phyloP scores from a whole-genome alignment of 148 eudicot genomes.

The Hydrangea macrophylla region DNA sequence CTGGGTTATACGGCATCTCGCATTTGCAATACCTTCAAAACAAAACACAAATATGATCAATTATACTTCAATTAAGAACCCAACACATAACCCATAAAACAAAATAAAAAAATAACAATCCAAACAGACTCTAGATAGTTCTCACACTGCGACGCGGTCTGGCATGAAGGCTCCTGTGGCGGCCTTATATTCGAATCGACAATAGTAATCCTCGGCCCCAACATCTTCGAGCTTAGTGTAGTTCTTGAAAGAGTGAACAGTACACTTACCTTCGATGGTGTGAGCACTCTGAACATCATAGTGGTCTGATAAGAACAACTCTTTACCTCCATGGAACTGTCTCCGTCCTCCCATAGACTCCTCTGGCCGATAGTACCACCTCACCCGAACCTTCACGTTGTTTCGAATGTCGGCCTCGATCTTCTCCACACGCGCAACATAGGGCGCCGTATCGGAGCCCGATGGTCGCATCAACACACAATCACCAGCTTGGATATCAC shows the following conservation, averaged over 20 bases:
- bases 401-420: constrained; percentile 30
- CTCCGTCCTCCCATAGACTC: constrained; percentile 55
- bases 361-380: constrained; percentile 66
- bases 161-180: constrained; percentile 53
- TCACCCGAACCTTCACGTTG: constrained; percentile 38
- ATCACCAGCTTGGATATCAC: constrained; percentile 26
- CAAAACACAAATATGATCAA: neutral
- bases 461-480: constrained; percentile 29
- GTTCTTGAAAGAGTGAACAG: constrained; percentile 49
- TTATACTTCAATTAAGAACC: constrained; percentile 8
- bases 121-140: too few relatives aligned
- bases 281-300: constrained; percentile 57
- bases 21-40: constrained; percentile 42
- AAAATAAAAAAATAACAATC: too few relatives aligned
- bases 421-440: constrained; percentile 36
- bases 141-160: constrained; percentile 68
- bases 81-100: neutral
- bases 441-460: constrained; percentile 23
- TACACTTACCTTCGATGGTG: constrained; percentile 59
- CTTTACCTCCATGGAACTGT: constrained; percentile 58
- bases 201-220: constrained; percentile 52
- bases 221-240: constrained; percentile 62
- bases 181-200: constrained; percentile 59
- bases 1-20: constrained; percentile 44
- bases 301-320: constrained; percentile 57